Evolutionary conservation across 805 yeast genomes (phyloP).

Genomic region (Ogataea dorogensis): DNA sequence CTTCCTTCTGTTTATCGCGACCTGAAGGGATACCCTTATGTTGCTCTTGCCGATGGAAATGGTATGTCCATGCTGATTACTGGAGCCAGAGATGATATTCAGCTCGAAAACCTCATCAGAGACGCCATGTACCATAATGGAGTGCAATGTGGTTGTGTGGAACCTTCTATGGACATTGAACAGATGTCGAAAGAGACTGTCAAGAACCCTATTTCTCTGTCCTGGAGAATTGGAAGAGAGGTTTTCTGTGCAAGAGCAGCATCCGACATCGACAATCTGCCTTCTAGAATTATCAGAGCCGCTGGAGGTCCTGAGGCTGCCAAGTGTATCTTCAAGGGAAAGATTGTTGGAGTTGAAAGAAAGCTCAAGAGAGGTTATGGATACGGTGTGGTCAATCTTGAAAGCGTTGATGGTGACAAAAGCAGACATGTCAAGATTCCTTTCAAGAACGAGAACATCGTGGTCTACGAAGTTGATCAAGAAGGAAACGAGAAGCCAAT

Average conservation of each 20-base stretch:
- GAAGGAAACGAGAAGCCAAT: slow-evolving; percentile 27
- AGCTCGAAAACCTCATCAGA: slow-evolving; percentile 39
- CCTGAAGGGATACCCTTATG: slow-evolving; percentile 43
- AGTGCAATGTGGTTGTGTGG: slow-evolving; percentile 37
- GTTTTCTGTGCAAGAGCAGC: slow-evolving; percentile 35
- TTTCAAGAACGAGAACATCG: slow-evolving; percentile 46
- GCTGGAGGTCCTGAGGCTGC: slow-evolving; percentile 36
- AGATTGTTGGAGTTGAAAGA: slow-evolving; percentile 42
- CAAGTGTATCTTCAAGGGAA: slow-evolving; percentile 38
- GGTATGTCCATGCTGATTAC: slow-evolving; percentile 38
- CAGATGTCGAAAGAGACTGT: slow-evolving; percentile 33
- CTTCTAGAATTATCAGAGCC: slow-evolving; percentile 35
- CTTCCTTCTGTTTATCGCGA: slow-evolving; percentile 38
- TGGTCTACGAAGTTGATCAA: slow-evolving; percentile 28
- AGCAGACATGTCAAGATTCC: slow-evolving; percentile 31
- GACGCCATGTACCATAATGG: slow-evolving; percentile 44
- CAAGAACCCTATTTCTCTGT: slow-evolving; percentile 35
- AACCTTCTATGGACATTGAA: slow-evolving; percentile 34
- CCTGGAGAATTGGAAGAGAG: slow-evolving; percentile 47
- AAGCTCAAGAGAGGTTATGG: slow-evolving; percentile 41
- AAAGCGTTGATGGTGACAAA: slow-evolving; percentile 19
- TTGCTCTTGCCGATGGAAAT: slow-evolving; percentile 42
- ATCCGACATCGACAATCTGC: slow-evolving; percentile 35
- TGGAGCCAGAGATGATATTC: slow-evolving; percentile 32
- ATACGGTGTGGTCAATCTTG: slow-evolving; percentile 39